Evolutionary conservation across 352 stramenopile species (phyloP).

Genomic region (Phytophthora kernoviae): DNA sequence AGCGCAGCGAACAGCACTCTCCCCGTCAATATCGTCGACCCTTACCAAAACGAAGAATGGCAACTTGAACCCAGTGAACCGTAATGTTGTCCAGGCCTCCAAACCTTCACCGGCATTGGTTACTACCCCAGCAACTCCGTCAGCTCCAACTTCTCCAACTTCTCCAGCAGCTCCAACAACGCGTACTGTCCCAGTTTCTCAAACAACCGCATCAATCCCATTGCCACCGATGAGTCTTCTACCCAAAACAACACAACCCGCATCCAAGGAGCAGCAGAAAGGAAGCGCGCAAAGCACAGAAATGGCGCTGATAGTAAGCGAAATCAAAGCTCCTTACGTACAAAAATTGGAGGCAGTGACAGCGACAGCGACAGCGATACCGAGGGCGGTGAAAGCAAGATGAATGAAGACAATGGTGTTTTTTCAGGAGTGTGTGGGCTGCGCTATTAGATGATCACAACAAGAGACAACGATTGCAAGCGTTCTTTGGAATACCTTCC

Average conservation of each 20-base stretch:
- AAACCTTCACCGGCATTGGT: not conserved
- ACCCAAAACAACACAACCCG: constrained; percentile 1
- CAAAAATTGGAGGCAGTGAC: constrained; percentile 2
- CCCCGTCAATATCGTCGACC: not conserved
- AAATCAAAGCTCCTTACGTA: not conserved
- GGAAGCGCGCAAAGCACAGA: constrained; percentile 3
- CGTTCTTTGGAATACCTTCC: constrained; percentile 20
- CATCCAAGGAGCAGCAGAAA: constrained; percentile 22
- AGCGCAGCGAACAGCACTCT: not conserved
- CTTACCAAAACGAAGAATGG: not conserved
- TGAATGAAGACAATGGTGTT: constrained; percentile 11
- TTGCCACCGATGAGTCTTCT: not conserved
- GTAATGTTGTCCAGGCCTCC: not conserved
- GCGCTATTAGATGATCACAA: constrained; percentile 8
- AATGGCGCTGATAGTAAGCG: constrained; percentile 1
- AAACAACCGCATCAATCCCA: not conserved
- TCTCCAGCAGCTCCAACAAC: not conserved
- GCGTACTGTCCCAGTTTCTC: not conserved
- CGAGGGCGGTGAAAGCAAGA: constrained; percentile 3
- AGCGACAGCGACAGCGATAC: too few relatives aligned
- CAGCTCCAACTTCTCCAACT: not conserved
- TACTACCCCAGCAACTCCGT: not conserved
- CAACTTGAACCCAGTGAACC: not conserved
- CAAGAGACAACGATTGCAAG: constrained; percentile 27
- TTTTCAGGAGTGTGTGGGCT: constrained; percentile 30